Evolutionary conservation across 2,329 filamentous ascomycete genomes (phyloP).

Genomic region (Paecilomyces formosus): DNA sequence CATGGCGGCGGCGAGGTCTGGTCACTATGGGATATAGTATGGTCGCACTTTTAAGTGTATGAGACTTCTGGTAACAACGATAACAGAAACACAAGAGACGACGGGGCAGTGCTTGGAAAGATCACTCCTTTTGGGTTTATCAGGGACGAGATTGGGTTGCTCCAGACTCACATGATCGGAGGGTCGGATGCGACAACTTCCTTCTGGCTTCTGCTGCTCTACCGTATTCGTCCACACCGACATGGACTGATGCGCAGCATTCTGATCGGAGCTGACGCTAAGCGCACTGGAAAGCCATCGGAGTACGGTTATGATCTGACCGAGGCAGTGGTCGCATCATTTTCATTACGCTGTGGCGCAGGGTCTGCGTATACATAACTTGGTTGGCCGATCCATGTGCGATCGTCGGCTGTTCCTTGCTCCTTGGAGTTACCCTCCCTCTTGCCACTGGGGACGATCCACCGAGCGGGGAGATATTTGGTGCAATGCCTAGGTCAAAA

Average conservation of each 20-base stretch:
- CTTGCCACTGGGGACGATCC: not conserved
- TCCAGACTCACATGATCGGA: slow-evolving; percentile 18
- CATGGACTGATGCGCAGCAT: not conserved
- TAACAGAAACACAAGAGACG: slow-evolving; percentile 10
- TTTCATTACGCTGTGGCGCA: not conserved
- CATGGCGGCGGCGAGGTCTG: slow-evolving; percentile 42
- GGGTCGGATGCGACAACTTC: slow-evolving; percentile 2
- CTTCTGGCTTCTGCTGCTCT: not conserved
- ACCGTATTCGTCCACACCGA: not conserved
- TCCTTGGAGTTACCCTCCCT: not conserved
- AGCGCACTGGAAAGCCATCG: not conserved
- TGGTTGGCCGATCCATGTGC: not conserved
- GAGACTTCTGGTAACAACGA: slow-evolving; percentile 1
- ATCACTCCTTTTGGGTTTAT: not conserved
- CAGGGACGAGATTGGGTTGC: slow-evolving; percentile 3
- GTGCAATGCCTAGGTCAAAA: not conserved
- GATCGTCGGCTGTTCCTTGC: not conserved
- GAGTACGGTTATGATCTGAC: not conserved
- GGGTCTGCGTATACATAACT: not conserved
- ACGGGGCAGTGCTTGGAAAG: slow-evolving; percentile 1
- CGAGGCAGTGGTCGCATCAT: not conserved
- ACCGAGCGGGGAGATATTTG: not conserved
- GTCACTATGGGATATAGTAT: not conserved
- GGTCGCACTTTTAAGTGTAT: not conserved
- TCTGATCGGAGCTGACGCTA: not conserved